These are phyloP conservation scores for Ganoderma sinense DNA, from an alignment of 1,284 basidiomycete genomes.

Conservation along the genomic window DNA sequence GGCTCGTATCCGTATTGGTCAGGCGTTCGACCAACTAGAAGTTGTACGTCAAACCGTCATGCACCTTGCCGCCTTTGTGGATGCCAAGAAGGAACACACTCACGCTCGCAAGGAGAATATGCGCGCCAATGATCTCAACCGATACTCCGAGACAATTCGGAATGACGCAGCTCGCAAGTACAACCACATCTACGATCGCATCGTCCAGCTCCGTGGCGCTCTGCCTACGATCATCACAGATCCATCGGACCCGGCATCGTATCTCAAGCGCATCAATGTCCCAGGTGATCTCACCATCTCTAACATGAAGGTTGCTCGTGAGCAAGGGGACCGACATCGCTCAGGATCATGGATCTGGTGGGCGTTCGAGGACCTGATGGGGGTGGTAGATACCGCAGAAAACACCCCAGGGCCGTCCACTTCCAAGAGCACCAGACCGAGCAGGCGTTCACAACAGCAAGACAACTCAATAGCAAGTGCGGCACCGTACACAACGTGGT, in stretches of 20 bases:
- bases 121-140: neutral
- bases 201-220: neutral
- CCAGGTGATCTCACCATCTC: neutral
- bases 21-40: conserved; percentile 8
- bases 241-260: neutral
- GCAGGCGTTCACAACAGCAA: too few relatives aligned
- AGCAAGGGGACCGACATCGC: neutral
- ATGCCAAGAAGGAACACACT: neutral
- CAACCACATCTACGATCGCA: neutral
- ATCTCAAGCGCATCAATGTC: neutral
- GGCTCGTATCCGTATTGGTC: neutral
- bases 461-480: too few relatives aligned
- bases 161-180: neutral
- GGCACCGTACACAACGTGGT: neutral
- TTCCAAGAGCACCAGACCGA: neutral
- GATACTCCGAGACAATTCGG: neutral
- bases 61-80: neutral
- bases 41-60: neutral
- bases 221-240: neutral
- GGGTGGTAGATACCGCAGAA: neutral
- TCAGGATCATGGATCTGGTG: neutral
- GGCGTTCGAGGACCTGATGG: neutral
- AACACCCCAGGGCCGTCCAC: too few relatives aligned
- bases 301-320: neutral
- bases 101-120: neutral